These are phyloP conservation scores for Fusarium begoniae DNA, from an alignment of 2,329 filamentous ascomycete genomes.

Conservation along the genomic window DNA sequence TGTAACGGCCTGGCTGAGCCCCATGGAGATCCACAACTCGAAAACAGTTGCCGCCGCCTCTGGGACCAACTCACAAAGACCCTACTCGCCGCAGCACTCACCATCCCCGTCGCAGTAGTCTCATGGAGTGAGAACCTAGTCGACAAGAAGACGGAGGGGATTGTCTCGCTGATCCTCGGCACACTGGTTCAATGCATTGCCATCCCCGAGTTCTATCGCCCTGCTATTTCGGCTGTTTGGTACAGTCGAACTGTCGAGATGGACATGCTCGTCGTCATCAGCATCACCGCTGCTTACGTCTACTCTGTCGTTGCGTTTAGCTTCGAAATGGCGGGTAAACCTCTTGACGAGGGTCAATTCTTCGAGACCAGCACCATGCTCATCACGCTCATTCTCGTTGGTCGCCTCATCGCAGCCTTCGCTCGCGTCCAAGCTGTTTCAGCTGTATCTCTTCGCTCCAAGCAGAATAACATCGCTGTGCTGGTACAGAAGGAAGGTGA, in stretches of 20 bases:
- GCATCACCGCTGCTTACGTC: slow-evolving; percentile 62
- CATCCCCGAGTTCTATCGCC: slow-evolving; percentile 58
- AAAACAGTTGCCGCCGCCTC: slow-evolving; percentile 44
- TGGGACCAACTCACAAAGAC: slow-evolving; percentile 48
- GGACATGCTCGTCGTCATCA: slow-evolving; percentile 65
- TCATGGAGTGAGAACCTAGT: slow-evolving; percentile 44
- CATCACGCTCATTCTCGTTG: slow-evolving; percentile 52
- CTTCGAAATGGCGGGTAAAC: slow-evolving; percentile 45
- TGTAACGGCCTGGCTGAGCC: slow-evolving; percentile 45
- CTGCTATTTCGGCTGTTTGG: slow-evolving; percentile 56
- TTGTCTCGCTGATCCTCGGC: slow-evolving; percentile 55
- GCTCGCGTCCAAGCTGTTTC: slow-evolving; percentile 50
- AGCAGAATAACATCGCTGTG: slow-evolving; percentile 61
- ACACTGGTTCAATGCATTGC: slow-evolving; percentile 62
- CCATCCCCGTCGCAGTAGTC: slow-evolving; percentile 47
- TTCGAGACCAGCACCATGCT: slow-evolving; percentile 55
- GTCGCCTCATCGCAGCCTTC: slow-evolving; percentile 50
- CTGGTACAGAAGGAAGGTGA: slow-evolving; percentile 49
- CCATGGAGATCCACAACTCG: slow-evolving; percentile 45
- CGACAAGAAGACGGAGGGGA: slow-evolving; percentile 31
- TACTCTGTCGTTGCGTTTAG: slow-evolving; percentile 57
- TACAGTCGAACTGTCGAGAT: slow-evolving; percentile 61
- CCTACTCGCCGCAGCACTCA: slow-evolving; percentile 41
- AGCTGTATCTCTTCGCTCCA: slow-evolving; percentile 49
- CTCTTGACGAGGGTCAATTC: slow-evolving; percentile 32